phyloP scores from a whole-genome alignment of 306 rosid genomes.

The Inga oerstediana region DNA sequence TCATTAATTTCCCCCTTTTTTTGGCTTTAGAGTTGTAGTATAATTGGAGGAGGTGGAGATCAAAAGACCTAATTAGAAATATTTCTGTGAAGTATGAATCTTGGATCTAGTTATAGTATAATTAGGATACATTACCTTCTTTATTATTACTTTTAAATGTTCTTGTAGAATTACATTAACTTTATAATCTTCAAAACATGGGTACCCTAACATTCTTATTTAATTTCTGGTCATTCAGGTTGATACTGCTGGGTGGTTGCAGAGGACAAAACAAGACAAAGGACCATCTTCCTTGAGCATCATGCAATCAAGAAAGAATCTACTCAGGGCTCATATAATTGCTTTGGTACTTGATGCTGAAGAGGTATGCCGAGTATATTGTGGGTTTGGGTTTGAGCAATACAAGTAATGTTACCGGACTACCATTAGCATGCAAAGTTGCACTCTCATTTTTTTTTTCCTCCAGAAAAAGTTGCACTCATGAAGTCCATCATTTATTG shows the following conservation, averaged over 20 bases:
- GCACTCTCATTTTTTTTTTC: background rate
- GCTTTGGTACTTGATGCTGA: constrained; percentile 95
- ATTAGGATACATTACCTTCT: background rate
- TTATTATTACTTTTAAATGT: background rate
- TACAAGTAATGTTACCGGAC: constrained; percentile 12
- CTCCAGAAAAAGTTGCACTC: constrained; percentile 3
- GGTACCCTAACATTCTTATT: background rate
- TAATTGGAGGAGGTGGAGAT: constrained; percentile 11
- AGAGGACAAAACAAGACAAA: constrained; percentile 81
- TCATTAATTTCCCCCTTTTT: background rate
- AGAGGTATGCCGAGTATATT: constrained; percentile 60
- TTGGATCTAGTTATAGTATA: background rate
- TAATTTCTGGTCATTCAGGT: constrained; percentile 59
- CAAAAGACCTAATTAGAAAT: constrained; percentile 22
- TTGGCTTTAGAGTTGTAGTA: constrained; percentile 14
- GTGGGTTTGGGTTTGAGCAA: constrained; percentile 14
- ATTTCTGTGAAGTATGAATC: background rate
- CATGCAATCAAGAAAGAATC: constrained; percentile 88
- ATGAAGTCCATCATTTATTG: constrained; percentile 2
- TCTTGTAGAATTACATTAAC: background rate
- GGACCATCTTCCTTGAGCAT: constrained; percentile 95
- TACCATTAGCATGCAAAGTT: constrained; percentile 16
- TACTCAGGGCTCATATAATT: constrained; percentile 92
- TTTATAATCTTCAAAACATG: constrained; percentile 16
- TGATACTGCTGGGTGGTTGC: constrained; percentile 99